These are phyloP conservation scores for maize (Zea mays) DNA, from an alignment of 176 grass and related monocot genomes.

Conservation along the genomic window Zm-B73-REFERENCE-NAM-5.0 NC_050103.1:11319001-11319500, in stretches of 20 bases:
- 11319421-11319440: neutral
- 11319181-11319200: neutral
- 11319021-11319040: neutral
- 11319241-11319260: neutral
- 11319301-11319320: neutral
- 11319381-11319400: too few species aligned
- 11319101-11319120: neutral
- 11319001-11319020: neutral
- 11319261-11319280: neutral
- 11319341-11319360: neutral
- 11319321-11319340: neutral
- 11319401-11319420: too few species aligned
- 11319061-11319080: neutral
- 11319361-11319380: neutral
- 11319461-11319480: neutral
- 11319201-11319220: neutral
- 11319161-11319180: neutral
- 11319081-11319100: neutral
- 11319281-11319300: neutral
- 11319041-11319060: neutral
- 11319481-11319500: neutral
- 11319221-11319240: neutral
- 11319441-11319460: slow-evolving; percentile 28
- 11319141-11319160: neutral
- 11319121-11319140: neutral